A percentile compares a stretch with the other conserved stretches of the same genome.
Conservation (phyloP, 2,329 filamentous ascomycete genomes). For the Sclerotinia spermophila region DNA sequence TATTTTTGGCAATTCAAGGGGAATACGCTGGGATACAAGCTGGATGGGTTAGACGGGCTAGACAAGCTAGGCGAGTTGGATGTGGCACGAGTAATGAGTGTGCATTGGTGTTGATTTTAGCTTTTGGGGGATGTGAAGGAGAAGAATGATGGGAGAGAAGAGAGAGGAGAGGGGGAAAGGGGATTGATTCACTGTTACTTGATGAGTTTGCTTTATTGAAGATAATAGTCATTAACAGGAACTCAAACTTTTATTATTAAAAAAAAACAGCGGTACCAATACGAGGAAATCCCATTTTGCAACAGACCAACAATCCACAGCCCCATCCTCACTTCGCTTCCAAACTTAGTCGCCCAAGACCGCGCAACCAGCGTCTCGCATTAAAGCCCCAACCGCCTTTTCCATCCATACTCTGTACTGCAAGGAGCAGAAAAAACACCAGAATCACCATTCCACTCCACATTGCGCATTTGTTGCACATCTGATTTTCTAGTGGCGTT, state of each 20-base stretch:
- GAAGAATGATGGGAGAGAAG: neutral
- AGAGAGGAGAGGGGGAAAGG: neutral
- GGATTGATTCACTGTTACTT: neutral
- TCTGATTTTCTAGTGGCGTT: constrained; percentile 15
- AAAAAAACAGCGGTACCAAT: neutral
- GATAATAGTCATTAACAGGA: neutral
- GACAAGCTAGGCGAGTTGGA: neutral
- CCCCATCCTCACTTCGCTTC: neutral
- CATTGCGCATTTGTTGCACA: constrained; percentile 8
- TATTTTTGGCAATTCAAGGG: neutral
- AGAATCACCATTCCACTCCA: neutral
- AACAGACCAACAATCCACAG: neutral
- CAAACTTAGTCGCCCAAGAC: neutral
- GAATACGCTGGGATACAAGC: neutral
- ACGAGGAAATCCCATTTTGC: neutral
- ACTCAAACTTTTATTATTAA: neutral
- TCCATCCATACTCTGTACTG: neutral
- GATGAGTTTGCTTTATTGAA: neutral
- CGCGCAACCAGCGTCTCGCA: neutral
- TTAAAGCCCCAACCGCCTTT: neutral
- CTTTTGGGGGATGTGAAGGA: neutral
- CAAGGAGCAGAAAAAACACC: neutral
- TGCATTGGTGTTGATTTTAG: neutral
- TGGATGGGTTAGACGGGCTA: neutral
- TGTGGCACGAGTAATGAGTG: neutral